These are phyloP conservation scores for Termitomyces sp. DNA, from an alignment of 768 basidiomycete species.

Conservation along the genomic window DNA sequence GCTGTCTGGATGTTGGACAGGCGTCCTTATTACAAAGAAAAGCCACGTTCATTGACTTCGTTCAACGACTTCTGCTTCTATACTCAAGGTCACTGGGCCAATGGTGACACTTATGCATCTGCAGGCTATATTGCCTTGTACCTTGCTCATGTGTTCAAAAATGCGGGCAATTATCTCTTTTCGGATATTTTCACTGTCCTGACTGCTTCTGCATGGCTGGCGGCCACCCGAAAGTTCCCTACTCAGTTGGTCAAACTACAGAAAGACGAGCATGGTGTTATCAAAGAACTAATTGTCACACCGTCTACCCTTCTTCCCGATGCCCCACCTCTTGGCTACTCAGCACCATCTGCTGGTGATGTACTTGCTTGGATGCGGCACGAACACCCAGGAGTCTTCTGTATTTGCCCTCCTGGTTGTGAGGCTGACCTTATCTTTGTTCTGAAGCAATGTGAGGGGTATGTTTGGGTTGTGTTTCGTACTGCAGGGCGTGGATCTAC, in stretches of 20 bases:
- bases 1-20: neutral
- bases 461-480: no score
- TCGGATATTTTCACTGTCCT: neutral
- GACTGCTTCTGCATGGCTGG: neutral
- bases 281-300: neutral
- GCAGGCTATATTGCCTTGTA: neutral
- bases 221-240: neutral
- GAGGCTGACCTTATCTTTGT: neutral
- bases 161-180: neutral
- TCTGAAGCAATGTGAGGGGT: neutral
- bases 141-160: no score
- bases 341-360: neutral
- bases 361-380: slow-evolving; percentile 1
- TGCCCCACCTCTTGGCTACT: neutral
- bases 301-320: neutral
- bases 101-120: neutral
- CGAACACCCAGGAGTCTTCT: neutral
- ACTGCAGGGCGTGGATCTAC: neutral
- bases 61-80: neutral
- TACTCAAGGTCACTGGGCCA: neutral
- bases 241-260: neutral
- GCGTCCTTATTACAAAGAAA: no score
- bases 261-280: neutral
- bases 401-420: neutral
- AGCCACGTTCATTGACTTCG: neutral